Conservation (phyloP, 2,329 filamentous ascomycete genomes). For the Exophiala phaeomuriformis region DNA sequence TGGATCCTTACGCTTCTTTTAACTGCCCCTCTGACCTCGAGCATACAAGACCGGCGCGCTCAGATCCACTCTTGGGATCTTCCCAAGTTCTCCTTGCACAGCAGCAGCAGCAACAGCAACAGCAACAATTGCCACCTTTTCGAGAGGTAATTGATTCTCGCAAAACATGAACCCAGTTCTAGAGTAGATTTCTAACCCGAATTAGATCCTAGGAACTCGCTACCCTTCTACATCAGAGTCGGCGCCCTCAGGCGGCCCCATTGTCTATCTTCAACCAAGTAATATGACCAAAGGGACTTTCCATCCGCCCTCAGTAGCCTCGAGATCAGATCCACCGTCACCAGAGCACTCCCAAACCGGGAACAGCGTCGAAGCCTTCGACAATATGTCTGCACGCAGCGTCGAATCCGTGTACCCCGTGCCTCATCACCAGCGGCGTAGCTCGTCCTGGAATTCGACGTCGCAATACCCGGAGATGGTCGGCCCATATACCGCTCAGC, state of each 20-base stretch:
- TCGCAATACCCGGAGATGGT: conserved; percentile 14
- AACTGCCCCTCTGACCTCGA: conserved; percentile 15
- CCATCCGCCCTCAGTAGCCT: conserved; percentile 9
- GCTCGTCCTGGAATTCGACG: conserved; percentile 14
- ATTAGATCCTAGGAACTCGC: conserved; percentile 4
- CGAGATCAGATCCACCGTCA: conserved; percentile 15
- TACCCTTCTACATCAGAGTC: neutral
- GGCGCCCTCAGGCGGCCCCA: neutral
- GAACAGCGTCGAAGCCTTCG: conserved; percentile 11
- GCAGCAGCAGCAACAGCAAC: conserved; percentile 7
- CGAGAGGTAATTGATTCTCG: conserved; percentile 9
- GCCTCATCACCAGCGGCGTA: conserved; percentile 12
- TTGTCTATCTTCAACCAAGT: neutral
- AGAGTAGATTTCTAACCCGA: neutral
- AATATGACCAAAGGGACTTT: conserved; percentile 13
- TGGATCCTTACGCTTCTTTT: conserved; percentile 20
- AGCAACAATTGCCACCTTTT: conserved; percentile 18
- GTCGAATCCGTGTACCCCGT: conserved; percentile 13
- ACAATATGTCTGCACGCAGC: conserved; percentile 19
- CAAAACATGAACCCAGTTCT: neutral
- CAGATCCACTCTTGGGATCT: conserved; percentile 2
- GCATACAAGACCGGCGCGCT: conserved; percentile 4
- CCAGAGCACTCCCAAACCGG: conserved; percentile 14
- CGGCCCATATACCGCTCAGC: conserved; percentile 9
- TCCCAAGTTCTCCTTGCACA: conserved; percentile 3